Evolutionary conservation across 257 asterid species (phyloP).

Genomic region (Gentiana straminea): DNA sequence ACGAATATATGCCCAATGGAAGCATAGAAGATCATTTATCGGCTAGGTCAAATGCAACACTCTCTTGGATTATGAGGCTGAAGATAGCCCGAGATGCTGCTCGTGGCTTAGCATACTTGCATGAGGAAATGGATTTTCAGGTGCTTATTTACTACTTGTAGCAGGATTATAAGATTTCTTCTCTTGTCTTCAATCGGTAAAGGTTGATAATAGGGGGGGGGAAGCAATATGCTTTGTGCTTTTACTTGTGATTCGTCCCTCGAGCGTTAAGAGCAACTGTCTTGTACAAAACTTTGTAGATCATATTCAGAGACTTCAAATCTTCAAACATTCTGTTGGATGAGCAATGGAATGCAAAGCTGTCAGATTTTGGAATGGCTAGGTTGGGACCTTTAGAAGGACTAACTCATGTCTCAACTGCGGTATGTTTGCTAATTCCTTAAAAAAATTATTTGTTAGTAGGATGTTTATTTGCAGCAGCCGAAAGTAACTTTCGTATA

Average conservation of each 20-base stretch:
- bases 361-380: constrained; percentile 47
- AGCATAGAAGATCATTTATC: constrained; percentile 89
- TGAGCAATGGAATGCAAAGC: constrained; percentile 37
- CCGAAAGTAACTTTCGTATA: too few relatives aligned
- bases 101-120: constrained; percentile 76
- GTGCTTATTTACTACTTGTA: constrained; percentile 18
- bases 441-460: too few relatives aligned
- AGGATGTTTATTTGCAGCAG: too few relatives aligned
- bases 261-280: not conserved
- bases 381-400: constrained; percentile 46
- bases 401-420: constrained; percentile 42
- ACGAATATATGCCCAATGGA: constrained; percentile 83
- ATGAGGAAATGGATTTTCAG: constrained; percentile 98
- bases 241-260: too few relatives aligned
- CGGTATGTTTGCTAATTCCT: constrained; percentile 18
- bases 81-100: constrained; percentile 89
- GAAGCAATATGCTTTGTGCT: too few relatives aligned
- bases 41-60: constrained; percentile 39
- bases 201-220: not conserved
- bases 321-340: constrained; percentile 42
- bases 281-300: constrained; percentile 17
- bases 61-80: constrained; percentile 85
- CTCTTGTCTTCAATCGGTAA: not conserved
- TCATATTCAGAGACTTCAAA: constrained; percentile 41
- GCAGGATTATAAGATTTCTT: not conserved